Conservation (phyloP, 2,329 filamentous ascomycete species). For the Fusarium foetens region DNA sequence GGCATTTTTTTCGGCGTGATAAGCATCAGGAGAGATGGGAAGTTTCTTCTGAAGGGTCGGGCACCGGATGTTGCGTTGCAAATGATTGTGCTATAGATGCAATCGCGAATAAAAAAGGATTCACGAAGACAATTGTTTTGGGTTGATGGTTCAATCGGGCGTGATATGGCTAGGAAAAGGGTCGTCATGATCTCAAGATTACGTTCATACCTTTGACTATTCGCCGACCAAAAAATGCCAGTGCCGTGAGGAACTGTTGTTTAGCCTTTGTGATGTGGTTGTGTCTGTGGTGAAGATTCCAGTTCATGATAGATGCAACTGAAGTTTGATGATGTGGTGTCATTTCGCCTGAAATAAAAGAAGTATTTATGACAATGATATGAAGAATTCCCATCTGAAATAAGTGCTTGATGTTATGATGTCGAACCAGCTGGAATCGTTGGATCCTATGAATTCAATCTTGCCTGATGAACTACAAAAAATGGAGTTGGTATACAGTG, state of each 20-base stretch:
- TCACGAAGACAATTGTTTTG: slow-evolving; percentile 52
- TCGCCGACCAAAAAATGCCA: slow-evolving; percentile 39
- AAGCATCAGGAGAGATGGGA: slow-evolving; percentile 54
- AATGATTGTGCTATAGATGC: slow-evolving; percentile 59
- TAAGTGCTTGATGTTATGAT: not conserved
- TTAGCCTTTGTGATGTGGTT: slow-evolving; percentile 1
- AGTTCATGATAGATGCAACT: slow-evolving; percentile 1
- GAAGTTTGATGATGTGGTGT: not conserved
- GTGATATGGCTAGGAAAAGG: slow-evolving; percentile 46
- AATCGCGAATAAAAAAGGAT: slow-evolving; percentile 57
- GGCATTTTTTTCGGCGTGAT: slow-evolving; percentile 68
- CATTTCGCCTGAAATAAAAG: not conserved
- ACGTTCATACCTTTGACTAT: slow-evolving; percentile 46
- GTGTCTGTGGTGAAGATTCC: slow-evolving; percentile 6
- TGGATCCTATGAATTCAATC: not conserved
- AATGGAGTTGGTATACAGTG: slow-evolving; percentile 26
- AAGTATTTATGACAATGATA: slow-evolving; percentile 12
- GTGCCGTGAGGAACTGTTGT: slow-evolving; percentile 34
- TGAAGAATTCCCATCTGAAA: not conserved
- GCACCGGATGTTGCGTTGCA: slow-evolving; percentile 55
- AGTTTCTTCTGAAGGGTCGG: slow-evolving; percentile 53
- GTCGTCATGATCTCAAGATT: slow-evolving; percentile 46
- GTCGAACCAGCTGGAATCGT: not conserved
- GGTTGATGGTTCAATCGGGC: slow-evolving; percentile 45
- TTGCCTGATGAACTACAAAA: not conserved